Evolutionary conservation across 208 protist species (phyloP).

Genomic region (Giardia muris): DNA sequence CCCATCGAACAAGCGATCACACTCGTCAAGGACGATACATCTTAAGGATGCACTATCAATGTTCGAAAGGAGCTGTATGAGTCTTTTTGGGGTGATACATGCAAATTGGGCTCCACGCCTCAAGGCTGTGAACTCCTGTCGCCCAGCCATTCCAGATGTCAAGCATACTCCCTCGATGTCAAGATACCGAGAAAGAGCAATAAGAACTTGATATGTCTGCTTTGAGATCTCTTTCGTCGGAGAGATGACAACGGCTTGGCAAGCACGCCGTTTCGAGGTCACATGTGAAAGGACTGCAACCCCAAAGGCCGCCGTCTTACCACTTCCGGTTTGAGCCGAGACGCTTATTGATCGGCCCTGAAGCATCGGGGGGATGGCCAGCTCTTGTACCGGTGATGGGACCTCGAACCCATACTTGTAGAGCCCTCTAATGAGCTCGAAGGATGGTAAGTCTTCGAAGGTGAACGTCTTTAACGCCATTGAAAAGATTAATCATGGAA

Average conservation of each 20-base stretch:
- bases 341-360: background rate
- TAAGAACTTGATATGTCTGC: background rate
- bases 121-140: background rate
- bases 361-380: background rate
- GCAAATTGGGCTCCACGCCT: background rate
- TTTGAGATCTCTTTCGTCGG: conserved; percentile 15
- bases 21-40: background rate
- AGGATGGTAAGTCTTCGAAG: background rate
- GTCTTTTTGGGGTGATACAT: background rate
- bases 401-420: conserved; percentile 8
- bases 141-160: too few relatives aligned
- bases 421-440: background rate
- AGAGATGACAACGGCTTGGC: background rate
- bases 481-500: too few relatives aligned
- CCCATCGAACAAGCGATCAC: background rate
- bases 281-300: background rate
- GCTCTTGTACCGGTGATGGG: background rate
- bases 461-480: too few relatives aligned
- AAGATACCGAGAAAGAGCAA: background rate
- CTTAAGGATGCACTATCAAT: background rate
- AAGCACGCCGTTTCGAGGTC: background rate
- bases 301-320: conserved; percentile 8
- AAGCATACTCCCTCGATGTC: background rate
- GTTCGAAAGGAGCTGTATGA: background rate
- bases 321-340: background rate